Conservation (phyloP, 495 filamentous ascomycete species). For the Podospora pseudoanserina region DNA sequence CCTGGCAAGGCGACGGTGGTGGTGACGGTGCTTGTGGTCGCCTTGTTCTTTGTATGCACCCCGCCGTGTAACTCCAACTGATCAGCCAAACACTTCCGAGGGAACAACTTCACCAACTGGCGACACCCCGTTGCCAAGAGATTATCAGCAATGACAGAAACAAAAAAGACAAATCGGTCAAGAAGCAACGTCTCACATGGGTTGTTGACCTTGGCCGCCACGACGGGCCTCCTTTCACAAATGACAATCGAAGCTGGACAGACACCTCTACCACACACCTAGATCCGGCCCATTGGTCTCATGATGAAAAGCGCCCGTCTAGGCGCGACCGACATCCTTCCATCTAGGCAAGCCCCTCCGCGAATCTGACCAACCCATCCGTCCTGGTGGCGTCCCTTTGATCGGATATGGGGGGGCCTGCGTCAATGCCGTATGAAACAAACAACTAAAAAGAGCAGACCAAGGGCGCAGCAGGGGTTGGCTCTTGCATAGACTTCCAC, state of each 20-base stretch:
- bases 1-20: slow-evolving; percentile 1
- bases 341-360: not conserved
- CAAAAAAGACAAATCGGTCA: not conserved
- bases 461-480: not conserved
- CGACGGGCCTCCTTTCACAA: not conserved
- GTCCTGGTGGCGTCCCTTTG: not conserved
- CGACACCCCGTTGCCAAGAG: not conserved
- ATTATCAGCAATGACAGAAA: not conserved
- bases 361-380: not conserved
- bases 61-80: not conserved
- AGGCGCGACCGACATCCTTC: not conserved
- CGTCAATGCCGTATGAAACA: not conserved
- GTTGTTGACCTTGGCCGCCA: not conserved
- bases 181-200: not conserved
- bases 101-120: not conserved
- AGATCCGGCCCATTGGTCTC: not conserved
- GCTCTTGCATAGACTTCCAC: not conserved
- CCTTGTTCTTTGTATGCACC: not conserved
- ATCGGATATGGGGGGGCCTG: not conserved
- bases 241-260: not conserved
- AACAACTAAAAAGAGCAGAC: not conserved
- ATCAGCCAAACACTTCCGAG: not conserved
- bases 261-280: not conserved
- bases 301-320: not conserved
- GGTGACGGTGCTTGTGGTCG: not conserved